Evolutionary conservation across 2,329 filamentous ascomycete species (phyloP).

Genomic region (Aspergillus awamori): DNA sequence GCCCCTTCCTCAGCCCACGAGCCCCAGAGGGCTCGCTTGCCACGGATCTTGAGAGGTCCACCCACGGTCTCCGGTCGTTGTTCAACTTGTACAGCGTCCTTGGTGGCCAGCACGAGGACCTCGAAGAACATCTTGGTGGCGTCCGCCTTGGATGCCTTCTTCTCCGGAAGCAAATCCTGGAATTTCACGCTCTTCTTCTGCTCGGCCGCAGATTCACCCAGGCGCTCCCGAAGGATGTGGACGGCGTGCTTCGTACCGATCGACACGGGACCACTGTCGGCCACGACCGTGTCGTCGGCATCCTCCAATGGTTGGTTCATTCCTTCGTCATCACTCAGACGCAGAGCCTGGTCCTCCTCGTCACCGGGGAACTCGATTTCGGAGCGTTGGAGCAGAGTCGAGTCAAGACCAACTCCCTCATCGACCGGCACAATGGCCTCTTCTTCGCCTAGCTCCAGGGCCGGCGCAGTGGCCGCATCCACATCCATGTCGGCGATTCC

Average conservation of each 20-base stretch:
- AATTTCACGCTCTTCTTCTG: conserved; percentile 82
- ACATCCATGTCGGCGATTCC: conserved; percentile 80
- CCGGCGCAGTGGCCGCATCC: conserved; percentile 65
- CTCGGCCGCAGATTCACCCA: conserved; percentile 68
- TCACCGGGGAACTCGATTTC: conserved; percentile 70
- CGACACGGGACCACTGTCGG: conserved; percentile 84
- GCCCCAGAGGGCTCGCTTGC: conserved; percentile 95
- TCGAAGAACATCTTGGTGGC: conserved; percentile 99
- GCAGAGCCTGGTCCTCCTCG: conserved; percentile 49
- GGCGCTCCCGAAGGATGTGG: conserved; percentile 86
- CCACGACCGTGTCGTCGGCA: conserved; percentile 82
- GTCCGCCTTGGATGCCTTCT: conserved; percentile 78
- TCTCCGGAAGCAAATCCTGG: conserved; percentile 85
- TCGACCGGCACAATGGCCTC: conserved; percentile 57
- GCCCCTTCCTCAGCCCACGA: conserved; percentile 80
- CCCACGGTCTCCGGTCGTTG: conserved; percentile 74
- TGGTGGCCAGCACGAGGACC: conserved; percentile 90
- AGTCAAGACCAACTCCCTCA: conserved; percentile 56
- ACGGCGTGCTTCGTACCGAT: conserved; percentile 94
- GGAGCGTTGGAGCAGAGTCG: conserved; percentile 51
- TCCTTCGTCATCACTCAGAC: conserved; percentile 52
- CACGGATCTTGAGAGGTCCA: conserved; percentile 77
- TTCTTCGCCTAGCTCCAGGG: conserved; percentile 65
- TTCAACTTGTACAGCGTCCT: conserved; percentile 96
- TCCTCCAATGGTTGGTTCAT: conserved; percentile 56